Conservation (phyloP, 768 basidiomycete genomes). For the Leccinum arenicola region DNA sequence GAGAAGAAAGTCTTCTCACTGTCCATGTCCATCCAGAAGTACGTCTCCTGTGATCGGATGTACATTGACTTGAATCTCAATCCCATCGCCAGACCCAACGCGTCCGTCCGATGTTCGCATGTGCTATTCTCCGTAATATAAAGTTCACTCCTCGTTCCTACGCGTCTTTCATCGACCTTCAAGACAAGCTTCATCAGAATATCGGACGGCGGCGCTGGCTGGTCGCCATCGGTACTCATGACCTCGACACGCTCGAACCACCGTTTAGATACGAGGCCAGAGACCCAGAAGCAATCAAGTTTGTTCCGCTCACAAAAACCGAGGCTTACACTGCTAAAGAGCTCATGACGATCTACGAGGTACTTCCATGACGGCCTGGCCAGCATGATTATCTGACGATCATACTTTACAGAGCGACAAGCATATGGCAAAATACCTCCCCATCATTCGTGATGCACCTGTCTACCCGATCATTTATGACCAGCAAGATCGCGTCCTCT, state of each 20-base stretch:
- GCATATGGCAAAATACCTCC: conserved; percentile 85
- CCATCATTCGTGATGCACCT: conserved; percentile 90
- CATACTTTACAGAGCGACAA: conserved; percentile 69
- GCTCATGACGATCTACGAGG: conserved; percentile 93
- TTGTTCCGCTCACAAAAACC: conserved; percentile 80
- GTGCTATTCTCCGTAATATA: conserved; percentile 86
- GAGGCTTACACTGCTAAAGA: conserved; percentile 83
- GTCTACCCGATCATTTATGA: conserved; percentile 99
- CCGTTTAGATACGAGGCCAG: conserved; percentile 88
- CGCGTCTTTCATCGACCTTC: conserved; percentile 97
- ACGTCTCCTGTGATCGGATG: conserved; percentile 20
- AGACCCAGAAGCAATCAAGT: conserved; percentile 86
- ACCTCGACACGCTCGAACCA: conserved; percentile 81
- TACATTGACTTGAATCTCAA: background rate
- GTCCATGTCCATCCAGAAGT: conserved; percentile 75
- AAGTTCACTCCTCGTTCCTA: conserved; percentile 87
- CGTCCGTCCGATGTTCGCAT: conserved; percentile 89
- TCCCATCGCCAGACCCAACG: conserved; percentile 56
- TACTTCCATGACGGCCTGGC: conserved; percentile 27
- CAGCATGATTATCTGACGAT: background rate
- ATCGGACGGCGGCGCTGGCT: conserved; percentile 86
- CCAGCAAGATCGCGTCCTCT: conserved; percentile 78
- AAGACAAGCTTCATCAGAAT: conserved; percentile 98
- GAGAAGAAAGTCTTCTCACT: conserved; percentile 62
- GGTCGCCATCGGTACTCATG: conserved; percentile 96